Percentiles rank a stretch among this genome's conserved stretches.
Conservation (phyloP, 2,329 filamentous ascomycete species). For the Conoideocrella luteorostrata region DNA sequence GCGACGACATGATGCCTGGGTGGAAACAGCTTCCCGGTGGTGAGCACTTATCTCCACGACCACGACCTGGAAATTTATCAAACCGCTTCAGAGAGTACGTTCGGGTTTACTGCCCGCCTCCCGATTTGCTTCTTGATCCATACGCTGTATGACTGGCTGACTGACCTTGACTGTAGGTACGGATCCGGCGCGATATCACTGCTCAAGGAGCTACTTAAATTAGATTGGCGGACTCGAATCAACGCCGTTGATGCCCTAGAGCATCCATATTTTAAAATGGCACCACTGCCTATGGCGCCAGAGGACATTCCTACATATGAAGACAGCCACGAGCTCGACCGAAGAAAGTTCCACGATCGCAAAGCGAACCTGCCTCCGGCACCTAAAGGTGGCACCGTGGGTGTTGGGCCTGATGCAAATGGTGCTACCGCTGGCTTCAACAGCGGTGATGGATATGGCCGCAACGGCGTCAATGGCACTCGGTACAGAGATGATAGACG, state of each 20-base stretch:
- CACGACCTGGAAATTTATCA: slow-evolving; percentile 58
- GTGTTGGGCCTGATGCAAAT: slow-evolving; percentile 57
- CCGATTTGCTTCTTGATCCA: background rate
- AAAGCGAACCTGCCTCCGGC: slow-evolving; percentile 81
- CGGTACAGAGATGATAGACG: slow-evolving; percentile 42
- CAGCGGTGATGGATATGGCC: slow-evolving; percentile 43
- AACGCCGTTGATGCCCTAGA: slow-evolving; percentile 92
- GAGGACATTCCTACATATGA: slow-evolving; percentile 87
- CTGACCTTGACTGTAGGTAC: slow-evolving; percentile 35
- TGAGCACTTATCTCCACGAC: slow-evolving; percentile 62
- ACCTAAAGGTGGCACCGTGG: slow-evolving; percentile 84
- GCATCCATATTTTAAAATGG: slow-evolving; percentile 81
- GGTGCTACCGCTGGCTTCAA: slow-evolving; percentile 41
- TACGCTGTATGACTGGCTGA: background rate
- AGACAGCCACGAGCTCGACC: slow-evolving; percentile 94
- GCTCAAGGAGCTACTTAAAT: slow-evolving; percentile 72
- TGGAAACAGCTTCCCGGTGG: slow-evolving; percentile 80
- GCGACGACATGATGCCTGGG: slow-evolving; percentile 84
- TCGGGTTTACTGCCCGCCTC: background rate
- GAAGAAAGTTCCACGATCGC: slow-evolving; percentile 81
- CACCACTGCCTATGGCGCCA: slow-evolving; percentile 72
- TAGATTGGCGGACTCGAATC: slow-evolving; percentile 83
- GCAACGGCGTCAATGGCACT: slow-evolving; percentile 42
- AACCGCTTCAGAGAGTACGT: slow-evolving; percentile 67
- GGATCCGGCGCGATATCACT: slow-evolving; percentile 70